Percentiles rank a stretch among this genome's conserved stretches.
Evolutionary conservation across 805 yeast species (phyloP).

Genomic region (Ogataea methylovora): DNA sequence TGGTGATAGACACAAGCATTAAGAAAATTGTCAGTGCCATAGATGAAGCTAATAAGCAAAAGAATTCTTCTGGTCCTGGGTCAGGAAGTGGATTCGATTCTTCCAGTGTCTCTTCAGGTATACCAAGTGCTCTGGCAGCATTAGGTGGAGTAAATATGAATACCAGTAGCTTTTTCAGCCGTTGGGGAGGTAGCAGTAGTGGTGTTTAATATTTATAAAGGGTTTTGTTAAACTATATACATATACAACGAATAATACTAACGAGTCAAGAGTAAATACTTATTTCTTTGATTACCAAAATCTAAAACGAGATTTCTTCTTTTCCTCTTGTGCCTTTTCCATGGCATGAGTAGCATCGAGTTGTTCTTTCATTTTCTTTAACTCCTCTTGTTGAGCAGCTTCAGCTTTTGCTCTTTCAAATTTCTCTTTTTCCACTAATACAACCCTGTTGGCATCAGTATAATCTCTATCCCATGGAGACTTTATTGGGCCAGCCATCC

Average conservation of each 20-base stretch:
- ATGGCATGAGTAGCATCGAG: slow-evolving; percentile 26
- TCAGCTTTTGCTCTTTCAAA: slow-evolving; percentile 43
- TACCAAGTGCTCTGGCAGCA: slow-evolving; percentile 16
- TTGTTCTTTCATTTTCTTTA: slow-evolving; percentile 32
- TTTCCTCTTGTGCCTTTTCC: slow-evolving; percentile 17
- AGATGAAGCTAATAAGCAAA: slow-evolving; percentile 59
- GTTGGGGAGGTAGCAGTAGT: slow-evolving; percentile 2
- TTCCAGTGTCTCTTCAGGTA: slow-evolving; percentile 4
- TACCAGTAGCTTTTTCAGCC: slow-evolving; percentile 19
- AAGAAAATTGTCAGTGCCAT: slow-evolving; percentile 73
- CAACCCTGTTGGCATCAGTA: slow-evolving; percentile 25
- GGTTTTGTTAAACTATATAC: no score
- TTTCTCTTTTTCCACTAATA: slow-evolving; percentile 32
- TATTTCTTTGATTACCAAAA: slow-evolving; percentile 10
- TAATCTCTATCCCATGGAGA: slow-evolving; percentile 59
- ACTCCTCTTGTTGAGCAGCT: slow-evolving; percentile 27
- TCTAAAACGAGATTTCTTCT: slow-evolving; percentile 20
- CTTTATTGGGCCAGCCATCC: slow-evolving; percentile 68
- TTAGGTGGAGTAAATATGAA: slow-evolving; percentile 12
- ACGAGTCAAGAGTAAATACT: neutral
- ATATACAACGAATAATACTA: neutral
- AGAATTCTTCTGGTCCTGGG: slow-evolving; percentile 21
- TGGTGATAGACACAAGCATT: slow-evolving; percentile 93
- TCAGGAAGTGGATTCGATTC: slow-evolving; percentile 16
- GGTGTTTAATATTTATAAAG: no score